Conservation (phyloP, 768 basidiomycete species). For the Tulasnella sp. region DNA sequence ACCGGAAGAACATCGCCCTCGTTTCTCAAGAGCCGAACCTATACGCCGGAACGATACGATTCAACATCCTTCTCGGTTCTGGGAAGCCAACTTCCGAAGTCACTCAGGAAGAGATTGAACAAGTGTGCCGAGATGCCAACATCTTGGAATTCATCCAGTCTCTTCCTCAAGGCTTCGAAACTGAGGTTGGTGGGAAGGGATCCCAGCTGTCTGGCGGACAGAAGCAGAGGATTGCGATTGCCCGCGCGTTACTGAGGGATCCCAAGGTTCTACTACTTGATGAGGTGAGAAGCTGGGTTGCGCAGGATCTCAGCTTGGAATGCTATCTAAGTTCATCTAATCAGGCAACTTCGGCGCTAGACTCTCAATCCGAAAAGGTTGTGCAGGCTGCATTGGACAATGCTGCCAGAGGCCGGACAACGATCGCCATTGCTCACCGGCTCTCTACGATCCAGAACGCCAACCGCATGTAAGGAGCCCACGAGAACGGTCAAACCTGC, state of each 20-base stretch:
- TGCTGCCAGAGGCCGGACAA: constrained; percentile 90
- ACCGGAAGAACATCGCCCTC: constrained; percentile 83
- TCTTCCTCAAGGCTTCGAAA: constrained; percentile 63
- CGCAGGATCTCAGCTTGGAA: no score
- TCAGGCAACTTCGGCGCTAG: constrained; percentile 81
- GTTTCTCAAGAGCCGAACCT: constrained; percentile 92
- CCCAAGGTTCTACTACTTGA: constrained; percentile 87
- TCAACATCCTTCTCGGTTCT: constrained; percentile 88
- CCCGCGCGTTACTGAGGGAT: constrained; percentile 86
- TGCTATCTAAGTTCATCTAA: no score
- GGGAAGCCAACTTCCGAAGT: constrained; percentile 75
- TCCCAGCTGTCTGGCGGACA: constrained; percentile 88
- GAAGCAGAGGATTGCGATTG: constrained; percentile 83
- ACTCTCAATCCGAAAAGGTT: constrained; percentile 89
- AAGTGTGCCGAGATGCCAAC: constrained; percentile 84
- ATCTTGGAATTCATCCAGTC: constrained; percentile 87
- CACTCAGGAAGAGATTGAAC: constrained; percentile 84
- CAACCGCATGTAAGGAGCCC: constrained; percentile 69
- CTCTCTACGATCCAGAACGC: constrained; percentile 92
- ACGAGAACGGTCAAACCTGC: no score
- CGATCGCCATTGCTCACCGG: constrained; percentile 93
- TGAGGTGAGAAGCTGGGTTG: constrained; percentile 46
- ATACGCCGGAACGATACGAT: constrained; percentile 88
- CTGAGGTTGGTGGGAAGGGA: constrained; percentile 51
- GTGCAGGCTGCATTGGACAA: constrained; percentile 93